Conservation (phyloP, 2,329 filamentous ascomycete species). For the Penicillium sp. region DNA sequence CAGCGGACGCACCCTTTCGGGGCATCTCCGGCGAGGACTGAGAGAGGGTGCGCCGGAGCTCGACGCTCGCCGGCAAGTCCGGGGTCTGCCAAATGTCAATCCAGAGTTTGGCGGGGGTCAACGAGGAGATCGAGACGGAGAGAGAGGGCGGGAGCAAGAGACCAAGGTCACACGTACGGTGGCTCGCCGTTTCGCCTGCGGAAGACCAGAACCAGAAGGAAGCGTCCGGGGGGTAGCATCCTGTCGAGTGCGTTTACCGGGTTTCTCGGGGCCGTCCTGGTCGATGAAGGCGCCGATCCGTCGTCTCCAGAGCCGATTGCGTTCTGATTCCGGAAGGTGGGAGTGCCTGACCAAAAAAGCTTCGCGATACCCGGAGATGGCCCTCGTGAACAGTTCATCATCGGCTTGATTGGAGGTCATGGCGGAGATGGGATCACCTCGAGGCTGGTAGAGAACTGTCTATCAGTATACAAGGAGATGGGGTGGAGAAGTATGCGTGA, state of each 20-base stretch:
- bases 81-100: constrained; percentile 46
- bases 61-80: constrained; percentile 34
- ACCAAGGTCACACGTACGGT: constrained; percentile 46
- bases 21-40: constrained; percentile 29
- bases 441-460: constrained; percentile 20
- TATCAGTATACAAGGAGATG: constrained; percentile 32
- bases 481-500: background rate
- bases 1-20: constrained; percentile 27
- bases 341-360: constrained; percentile 42
- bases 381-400: constrained; percentile 41
- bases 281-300: constrained; percentile 38
- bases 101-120: constrained; percentile 34
- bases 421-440: constrained; percentile 18
- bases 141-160: constrained; percentile 35
- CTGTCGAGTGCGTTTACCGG: constrained; percentile 45
- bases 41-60: constrained; percentile 32
- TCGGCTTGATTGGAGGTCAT: constrained; percentile 39
- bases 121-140: constrained; percentile 23
- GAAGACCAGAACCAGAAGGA: constrained; percentile 39
- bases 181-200: constrained; percentile 45
- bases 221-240: constrained; percentile 39
- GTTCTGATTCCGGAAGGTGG: constrained; percentile 42
- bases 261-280: constrained; percentile 28
- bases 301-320: constrained; percentile 42
- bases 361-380: constrained; percentile 43